phyloP scores from a whole-genome alignment of 768 basidiomycete genomes.

The Artomyces pyxidatus region DNA sequence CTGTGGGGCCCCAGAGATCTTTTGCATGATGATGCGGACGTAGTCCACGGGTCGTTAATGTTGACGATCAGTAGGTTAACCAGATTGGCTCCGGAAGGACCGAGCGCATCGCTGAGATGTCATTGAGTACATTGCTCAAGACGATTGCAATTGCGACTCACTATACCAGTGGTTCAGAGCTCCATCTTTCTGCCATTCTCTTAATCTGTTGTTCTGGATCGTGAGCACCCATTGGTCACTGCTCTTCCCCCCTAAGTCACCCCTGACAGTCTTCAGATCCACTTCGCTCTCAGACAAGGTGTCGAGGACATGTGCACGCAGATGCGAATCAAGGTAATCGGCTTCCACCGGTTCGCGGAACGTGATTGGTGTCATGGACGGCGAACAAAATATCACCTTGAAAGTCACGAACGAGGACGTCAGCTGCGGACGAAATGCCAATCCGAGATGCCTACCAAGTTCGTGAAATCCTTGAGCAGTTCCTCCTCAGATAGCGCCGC shows the following conservation, averaged over 20 bases:
- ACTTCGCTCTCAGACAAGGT: slow-evolving; percentile 27
- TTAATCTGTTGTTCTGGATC: slow-evolving; percentile 55
- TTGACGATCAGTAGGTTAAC: slow-evolving; percentile 84
- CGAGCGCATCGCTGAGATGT: slow-evolving; percentile 60
- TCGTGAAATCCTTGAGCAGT: slow-evolving; percentile 48
- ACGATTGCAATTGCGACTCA: slow-evolving; percentile 27
- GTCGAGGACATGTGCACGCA: slow-evolving; percentile 54
- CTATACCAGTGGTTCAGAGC: slow-evolving; percentile 71
- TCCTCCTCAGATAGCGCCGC: slow-evolving; percentile 37
- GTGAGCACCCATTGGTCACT: slow-evolving; percentile 45
- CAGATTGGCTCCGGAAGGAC: slow-evolving; percentile 66
- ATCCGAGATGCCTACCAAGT: slow-evolving; percentile 49
- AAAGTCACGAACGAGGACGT: neutral
- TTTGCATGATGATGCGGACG: too few species aligned
- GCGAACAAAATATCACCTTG: slow-evolving; percentile 81
- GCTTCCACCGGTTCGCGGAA: slow-evolving; percentile 47
- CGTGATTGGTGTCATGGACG: slow-evolving; percentile 40
- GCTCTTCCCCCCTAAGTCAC: slow-evolving; percentile 26
- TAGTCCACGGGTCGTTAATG: too few species aligned
- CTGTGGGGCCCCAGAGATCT: too few species aligned
- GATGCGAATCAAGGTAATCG: slow-evolving; percentile 63
- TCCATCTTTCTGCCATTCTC: slow-evolving; percentile 55
- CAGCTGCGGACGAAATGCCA: neutral
- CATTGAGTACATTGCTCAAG: slow-evolving; percentile 1
- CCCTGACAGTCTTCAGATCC: slow-evolving; percentile 11